Evolutionary conservation across 176 grass and related monocot genomes (phyloP), one percentile per base, ranked within the genome.

Genomic region (Olyra latifolia): DNA sequence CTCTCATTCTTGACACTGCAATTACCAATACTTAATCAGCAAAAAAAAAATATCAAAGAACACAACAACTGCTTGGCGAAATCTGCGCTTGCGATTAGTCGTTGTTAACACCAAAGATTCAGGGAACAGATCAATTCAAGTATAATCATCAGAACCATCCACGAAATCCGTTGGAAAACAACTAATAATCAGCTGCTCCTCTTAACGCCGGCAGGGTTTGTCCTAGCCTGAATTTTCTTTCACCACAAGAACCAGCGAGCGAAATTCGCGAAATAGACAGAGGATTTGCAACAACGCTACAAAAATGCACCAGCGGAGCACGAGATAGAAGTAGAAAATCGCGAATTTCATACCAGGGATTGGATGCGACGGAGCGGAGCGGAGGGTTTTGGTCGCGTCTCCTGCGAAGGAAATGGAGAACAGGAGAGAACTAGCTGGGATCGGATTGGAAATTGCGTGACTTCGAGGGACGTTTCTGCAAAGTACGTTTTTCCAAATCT

Each of bases 1-100:
- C 79, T 40, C 83, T 79, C 88, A 84, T 86, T 23, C 74, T 90
- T 17, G 77, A 2, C 11, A 1, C 6, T 0, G 38, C 65, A 32
- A 52, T 61, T 13, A 9, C 39, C 16, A 4, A 40, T 2, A 8
- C 39, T 25, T 8, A 41, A n/a, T 29, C 4, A 53, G 8, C 4
- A 6, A 41, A 59, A 47, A 47, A 76, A 74, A 47, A 6, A 55
- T 47, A 10, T 3, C 62, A 24, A 68, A 58, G 8, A 29, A 13
- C 17, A 7, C 52, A 44, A 0, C 6, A 76, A 68, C 14, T 30
- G 25, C 16, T 8, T 2, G n/a, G 16, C 13, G 25, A 7, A 38
- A 70, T 56, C 32, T 3, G 54, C 54, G 9, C 14, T 23, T 46
- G 23, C 19, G 5, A 10, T 27, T 4, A 22, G 8, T 54, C 17